Evolutionary conservation across 2,329 filamentous ascomycete species (phyloP).

Genomic region (Simplicillium aogashimaense): DNA sequence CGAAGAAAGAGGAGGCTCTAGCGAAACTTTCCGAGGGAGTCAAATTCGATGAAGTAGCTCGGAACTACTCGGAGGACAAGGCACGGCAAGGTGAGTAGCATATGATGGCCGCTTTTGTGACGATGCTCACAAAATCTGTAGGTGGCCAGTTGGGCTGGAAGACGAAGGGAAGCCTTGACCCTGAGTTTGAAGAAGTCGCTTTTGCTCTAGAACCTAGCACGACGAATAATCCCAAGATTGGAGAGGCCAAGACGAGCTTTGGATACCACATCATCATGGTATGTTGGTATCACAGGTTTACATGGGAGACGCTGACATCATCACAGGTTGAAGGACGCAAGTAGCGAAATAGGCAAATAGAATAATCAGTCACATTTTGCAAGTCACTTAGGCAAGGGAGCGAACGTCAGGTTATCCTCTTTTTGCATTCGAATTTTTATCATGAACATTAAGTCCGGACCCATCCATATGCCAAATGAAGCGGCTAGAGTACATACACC

Average conservation of each 20-base stretch:
- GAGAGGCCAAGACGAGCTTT: slow-evolving; percentile 62
- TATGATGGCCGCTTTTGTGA: not conserved
- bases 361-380: slow-evolving; percentile 5
- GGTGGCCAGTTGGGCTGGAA: slow-evolving; percentile 68
- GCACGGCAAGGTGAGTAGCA: slow-evolving; percentile 46
- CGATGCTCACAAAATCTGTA: slow-evolving; percentile 17
- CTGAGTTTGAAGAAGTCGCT: slow-evolving; percentile 63
- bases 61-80: slow-evolving; percentile 68
- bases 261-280: slow-evolving; percentile 80
- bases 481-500: slow-evolving; percentile 36
- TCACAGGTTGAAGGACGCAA: slow-evolving; percentile 30
- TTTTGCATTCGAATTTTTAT: slow-evolving; percentile 18
- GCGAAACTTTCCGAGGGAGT: slow-evolving; percentile 55
- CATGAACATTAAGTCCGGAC: slow-evolving; percentile 19
- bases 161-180: slow-evolving; percentile 54
- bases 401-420: no score
- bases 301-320: not conserved
- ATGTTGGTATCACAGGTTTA: slow-evolving; percentile 7
- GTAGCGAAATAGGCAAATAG: slow-evolving; percentile 11
- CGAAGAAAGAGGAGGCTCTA: slow-evolving; percentile 68
- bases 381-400: slow-evolving; percentile 12
- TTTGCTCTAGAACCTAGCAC: slow-evolving; percentile 59
- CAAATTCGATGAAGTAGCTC: slow-evolving; percentile 68
- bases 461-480: slow-evolving; percentile 36
- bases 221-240: slow-evolving; percentile 53